A percentile compares a stretch with the other conserved stretches of the same genome.
Conservation (phyloP, 1,284 basidiomycete species). For the Moesziomyces antarcticus region DNA sequence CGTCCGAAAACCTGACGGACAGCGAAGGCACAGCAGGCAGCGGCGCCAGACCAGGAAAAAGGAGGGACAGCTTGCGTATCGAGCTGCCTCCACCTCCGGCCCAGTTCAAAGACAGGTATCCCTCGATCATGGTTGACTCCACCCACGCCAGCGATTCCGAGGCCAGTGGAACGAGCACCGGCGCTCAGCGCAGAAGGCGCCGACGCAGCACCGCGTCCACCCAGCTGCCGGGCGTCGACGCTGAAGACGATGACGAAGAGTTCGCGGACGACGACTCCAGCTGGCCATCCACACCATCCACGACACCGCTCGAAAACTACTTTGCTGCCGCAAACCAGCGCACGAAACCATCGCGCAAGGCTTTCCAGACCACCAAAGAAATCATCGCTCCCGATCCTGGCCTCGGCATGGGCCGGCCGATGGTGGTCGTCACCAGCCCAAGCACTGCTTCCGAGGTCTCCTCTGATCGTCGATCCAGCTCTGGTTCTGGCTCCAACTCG, state of each 20-base stretch:
- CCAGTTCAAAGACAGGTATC: conserved; percentile 38
- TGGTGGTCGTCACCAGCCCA: conserved; percentile 46
- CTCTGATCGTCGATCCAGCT: conserved; percentile 34
- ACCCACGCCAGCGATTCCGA: conserved; percentile 36
- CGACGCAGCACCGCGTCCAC: conserved; percentile 31
- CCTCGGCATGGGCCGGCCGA: conserved; percentile 38
- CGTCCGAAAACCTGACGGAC: conserved; percentile 16
- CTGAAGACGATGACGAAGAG: conserved; percentile 26
- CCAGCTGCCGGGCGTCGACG: conserved; percentile 14
- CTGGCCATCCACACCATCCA: conserved; percentile 49
- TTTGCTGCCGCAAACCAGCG: conserved; percentile 21
- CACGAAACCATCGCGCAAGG: background rate
- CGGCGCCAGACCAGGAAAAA: conserved; percentile 9
- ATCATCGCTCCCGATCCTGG: conserved; percentile 21
- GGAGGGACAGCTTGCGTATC: conserved; percentile 37
- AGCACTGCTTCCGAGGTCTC: conserved; percentile 42
- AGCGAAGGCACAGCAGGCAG: conserved; percentile 5
- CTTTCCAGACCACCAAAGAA: conserved; percentile 34
- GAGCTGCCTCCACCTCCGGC: conserved; percentile 38
- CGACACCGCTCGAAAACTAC: conserved; percentile 41
- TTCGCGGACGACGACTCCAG: conserved; percentile 45
- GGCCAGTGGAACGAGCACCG: conserved; percentile 13
- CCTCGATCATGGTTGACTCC: conserved; percentile 40
- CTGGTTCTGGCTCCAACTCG: conserved; percentile 26
- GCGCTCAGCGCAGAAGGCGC: conserved; percentile 7